A percentile compares a stretch with the other conserved stretches of the same genome.
Conservation (phyloP, 768 basidiomycete genomes). For the Tephrocybe sp. region DNA sequence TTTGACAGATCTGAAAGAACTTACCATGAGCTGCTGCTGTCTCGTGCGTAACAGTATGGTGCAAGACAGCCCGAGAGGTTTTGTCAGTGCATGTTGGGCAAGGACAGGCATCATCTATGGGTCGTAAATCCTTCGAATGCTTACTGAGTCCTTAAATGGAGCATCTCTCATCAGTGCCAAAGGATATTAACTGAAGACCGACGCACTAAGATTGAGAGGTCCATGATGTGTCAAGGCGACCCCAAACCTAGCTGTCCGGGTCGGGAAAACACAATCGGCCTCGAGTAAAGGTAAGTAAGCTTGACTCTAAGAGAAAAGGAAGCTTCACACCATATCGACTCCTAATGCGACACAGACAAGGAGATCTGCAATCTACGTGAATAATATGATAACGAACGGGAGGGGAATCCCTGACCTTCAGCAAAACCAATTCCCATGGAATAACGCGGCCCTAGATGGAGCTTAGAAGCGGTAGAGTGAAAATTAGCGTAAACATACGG, state of each 20-base stretch:
- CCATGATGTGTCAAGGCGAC: slow-evolving; percentile 83
- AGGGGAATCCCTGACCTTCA: slow-evolving; percentile 56
- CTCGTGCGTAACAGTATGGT: slow-evolving; percentile 76
- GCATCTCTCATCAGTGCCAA: background rate
- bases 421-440: slow-evolving; percentile 94
- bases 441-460: slow-evolving; percentile 72
- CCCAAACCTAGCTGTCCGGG: slow-evolving; percentile 88
- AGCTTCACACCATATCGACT: slow-evolving; percentile 74
- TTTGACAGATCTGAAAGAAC: slow-evolving; percentile 19
- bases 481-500: slow-evolving; percentile 44
- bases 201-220: slow-evolving; percentile 78
- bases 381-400: background rate
- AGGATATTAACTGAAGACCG: background rate
- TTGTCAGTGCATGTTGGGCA: slow-evolving; percentile 81
- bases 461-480: slow-evolving; percentile 12
- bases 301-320: background rate
- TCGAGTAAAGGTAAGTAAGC: slow-evolving; percentile 24
- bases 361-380: slow-evolving; percentile 52
- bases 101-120: slow-evolving; percentile 77
- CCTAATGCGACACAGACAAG: slow-evolving; percentile 91
- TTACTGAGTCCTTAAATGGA: slow-evolving; percentile 56
- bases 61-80: slow-evolving; percentile 71
- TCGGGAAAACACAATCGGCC: slow-evolving; percentile 95
- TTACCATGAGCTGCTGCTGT: slow-evolving; percentile 85
- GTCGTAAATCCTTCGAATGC: slow-evolving; percentile 65